Conservation (phyloP, 225 moss, liverwort and hornwort species). For the Physcomitrellopsis africana region DNA sequence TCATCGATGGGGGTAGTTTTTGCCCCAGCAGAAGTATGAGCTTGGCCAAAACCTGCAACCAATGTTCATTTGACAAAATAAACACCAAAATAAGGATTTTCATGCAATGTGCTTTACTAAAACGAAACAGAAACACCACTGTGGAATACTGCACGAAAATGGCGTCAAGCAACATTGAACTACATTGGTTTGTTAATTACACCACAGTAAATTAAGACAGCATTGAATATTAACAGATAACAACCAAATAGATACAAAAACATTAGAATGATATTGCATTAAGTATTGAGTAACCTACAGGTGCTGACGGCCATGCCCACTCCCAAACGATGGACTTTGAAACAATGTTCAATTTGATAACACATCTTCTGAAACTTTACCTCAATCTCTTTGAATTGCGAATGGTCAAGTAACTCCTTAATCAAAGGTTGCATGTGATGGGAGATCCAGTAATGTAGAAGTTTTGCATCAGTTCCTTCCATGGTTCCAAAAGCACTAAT, state of each 20-base stretch:
- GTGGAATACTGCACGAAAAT: slow-evolving; percentile 6
- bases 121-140: slow-evolving; percentile 11
- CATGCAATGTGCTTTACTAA: slow-evolving; percentile 3
- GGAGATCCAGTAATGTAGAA: slow-evolving; percentile 67
- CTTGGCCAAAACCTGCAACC: slow-evolving; percentile 63
- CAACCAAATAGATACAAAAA: slow-evolving; percentile 16
- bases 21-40: slow-evolving; percentile 55
- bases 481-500: slow-evolving; percentile 41
- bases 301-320: not conserved
- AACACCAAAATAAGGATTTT: slow-evolving; percentile 19
- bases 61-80: not conserved
- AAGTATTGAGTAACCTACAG: slow-evolving; percentile 16
- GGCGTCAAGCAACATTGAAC: not conserved
- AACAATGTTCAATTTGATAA: slow-evolving; percentile 19
- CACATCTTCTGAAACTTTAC: slow-evolving; percentile 31
- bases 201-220: not conserved
- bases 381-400: slow-evolving; percentile 65
- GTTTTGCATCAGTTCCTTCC: slow-evolving; percentile 60
- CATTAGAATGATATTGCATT: slow-evolving; percentile 17
- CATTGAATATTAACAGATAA: slow-evolving; percentile 1
- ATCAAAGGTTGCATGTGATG: slow-evolving; percentile 64
- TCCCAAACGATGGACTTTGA: not conserved
- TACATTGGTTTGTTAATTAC: not conserved
- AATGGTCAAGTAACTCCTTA: slow-evolving; percentile 52
- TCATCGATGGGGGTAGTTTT: slow-evolving; percentile 66